These are phyloP conservation scores for Hypocreales sp. DNA, from an alignment of 2,329 filamentous ascomycete genomes.

Conservation along the genomic window DNA sequence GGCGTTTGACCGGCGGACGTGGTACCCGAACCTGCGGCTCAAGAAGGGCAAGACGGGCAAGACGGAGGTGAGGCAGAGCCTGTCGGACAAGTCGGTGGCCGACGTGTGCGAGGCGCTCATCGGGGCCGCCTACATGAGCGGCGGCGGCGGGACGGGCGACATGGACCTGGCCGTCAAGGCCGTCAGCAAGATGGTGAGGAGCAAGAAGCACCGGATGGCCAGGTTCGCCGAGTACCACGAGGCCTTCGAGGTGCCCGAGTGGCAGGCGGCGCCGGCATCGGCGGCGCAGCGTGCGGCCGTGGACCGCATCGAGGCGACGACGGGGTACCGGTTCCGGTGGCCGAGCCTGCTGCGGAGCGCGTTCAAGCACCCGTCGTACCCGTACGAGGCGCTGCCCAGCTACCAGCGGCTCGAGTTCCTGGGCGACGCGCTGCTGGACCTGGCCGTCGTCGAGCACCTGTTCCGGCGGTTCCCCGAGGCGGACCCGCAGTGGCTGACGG, in stretches of 20 bases:
- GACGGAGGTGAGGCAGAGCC: constrained; percentile 35
- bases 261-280: constrained; percentile 47
- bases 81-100: constrained; percentile 81
- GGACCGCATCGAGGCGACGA: constrained; percentile 40
- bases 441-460: constrained; percentile 69
- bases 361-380: constrained; percentile 77
- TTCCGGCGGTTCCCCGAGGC: constrained; percentile 62
- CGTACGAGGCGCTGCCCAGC: constrained; percentile 65
- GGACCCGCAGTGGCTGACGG: constrained; percentile 92
- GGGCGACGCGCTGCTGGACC: constrained; percentile 77
- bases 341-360: constrained; percentile 68
- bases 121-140: constrained; percentile 57
- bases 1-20: constrained; percentile 65
- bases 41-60: constrained; percentile 52
- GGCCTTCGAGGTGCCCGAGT: constrained; percentile 53
- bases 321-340: constrained; percentile 51
- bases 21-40: constrained; percentile 75
- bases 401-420: constrained; percentile 91
- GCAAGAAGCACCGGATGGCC: constrained; percentile 51
- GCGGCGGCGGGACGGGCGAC: constrained; percentile 15
- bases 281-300: constrained; percentile 56
- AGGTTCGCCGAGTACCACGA: constrained; percentile 59
- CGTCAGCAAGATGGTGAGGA: constrained; percentile 56
- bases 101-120: constrained; percentile 93
- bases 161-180: constrained; percentile 45